Evolutionary conservation across 2,329 filamentous ascomycete genomes (phyloP), one percentile per base, ranked within the genome.

Genomic region (Dactylellina parvicollis): DNA sequence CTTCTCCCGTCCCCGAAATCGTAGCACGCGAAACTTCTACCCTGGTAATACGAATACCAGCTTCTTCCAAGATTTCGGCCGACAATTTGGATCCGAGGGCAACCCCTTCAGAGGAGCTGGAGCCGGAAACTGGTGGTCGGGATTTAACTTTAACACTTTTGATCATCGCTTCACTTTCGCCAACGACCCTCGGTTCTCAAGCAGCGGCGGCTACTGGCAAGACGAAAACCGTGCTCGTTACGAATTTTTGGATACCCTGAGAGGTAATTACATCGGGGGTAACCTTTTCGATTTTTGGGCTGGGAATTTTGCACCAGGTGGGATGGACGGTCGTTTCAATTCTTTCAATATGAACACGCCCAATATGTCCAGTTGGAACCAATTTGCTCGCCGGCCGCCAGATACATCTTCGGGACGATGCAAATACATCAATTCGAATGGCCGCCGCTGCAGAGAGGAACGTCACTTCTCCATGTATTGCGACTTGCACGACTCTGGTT

Each of bases 201-300:
- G 12, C 16, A 47, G 4, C 12, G 12, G 9, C 4, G 20, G 28
- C 34, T 24, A 18, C 7, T 67, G 54, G 52, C 42, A 54, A 16
- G 49, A 56, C 14, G 56, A 70, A 12, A 36, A 70, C 42, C 38
- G 30, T 24, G 50, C 60, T 12, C 65, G 56, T 4, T 56, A 36
- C 16, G 56, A 62, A 34, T 70, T 56, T 28, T 40, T 70, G 20
- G 65, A 70, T 12, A 49, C 34, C 8, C 12, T 70, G 4, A 61
- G 59, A 50, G 65, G 38, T 3, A 34, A 47, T 16, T 34, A 22
- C 36, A 24, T 12, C 9, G 8, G 24, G 8, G 55, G 22, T n/a
- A 59, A 46, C 22, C 24, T 59, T 3, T 47, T 32, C 38, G 47
- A 60, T n/a, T 67, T 52, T 1, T 57, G 52, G 52, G 22, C 46